Evolutionary conservation across 371 early-diverging fungal species (phyloP).

Genomic region (Saksenaea vasiformis): DNA sequence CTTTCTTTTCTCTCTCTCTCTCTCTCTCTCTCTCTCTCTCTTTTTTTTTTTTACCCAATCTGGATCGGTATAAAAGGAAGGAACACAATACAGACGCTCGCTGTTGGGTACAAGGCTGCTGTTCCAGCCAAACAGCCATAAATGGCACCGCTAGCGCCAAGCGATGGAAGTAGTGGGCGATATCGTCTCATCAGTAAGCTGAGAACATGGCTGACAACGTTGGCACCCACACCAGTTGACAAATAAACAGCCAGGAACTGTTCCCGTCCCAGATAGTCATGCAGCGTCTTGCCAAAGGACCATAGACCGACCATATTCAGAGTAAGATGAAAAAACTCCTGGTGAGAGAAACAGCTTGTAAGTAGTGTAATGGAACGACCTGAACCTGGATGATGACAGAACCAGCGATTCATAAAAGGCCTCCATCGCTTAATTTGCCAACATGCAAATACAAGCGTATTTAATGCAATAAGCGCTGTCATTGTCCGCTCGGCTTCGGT

Average conservation of each 20-base stretch:
- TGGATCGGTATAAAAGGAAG: slow-evolving; percentile 73
- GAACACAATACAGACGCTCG: slow-evolving; percentile 67
- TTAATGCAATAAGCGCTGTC: slow-evolving; percentile 65
- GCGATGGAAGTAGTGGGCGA: slow-evolving; percentile 57
- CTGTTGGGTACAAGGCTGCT: slow-evolving; percentile 61
- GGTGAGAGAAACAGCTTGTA: slow-evolving; percentile 69
- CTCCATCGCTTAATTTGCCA: slow-evolving; percentile 69
- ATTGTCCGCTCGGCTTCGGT: slow-evolving; percentile 56
- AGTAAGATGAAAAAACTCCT: slow-evolving; percentile 61
- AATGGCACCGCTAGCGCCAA: slow-evolving; percentile 83
- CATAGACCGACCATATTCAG: slow-evolving; percentile 73
- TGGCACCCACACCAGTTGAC: slow-evolving; percentile 62
- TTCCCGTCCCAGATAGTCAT: slow-evolving; percentile 55
- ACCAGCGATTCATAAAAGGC: slow-evolving; percentile 70
- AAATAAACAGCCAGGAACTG: slow-evolving; percentile 82
- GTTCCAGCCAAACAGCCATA: slow-evolving; percentile 65
- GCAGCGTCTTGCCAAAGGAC: slow-evolving; percentile 58
- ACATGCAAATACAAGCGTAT: slow-evolving; percentile 66
- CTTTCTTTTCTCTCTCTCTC: neutral
- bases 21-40: neutral
- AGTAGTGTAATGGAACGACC: slow-evolving; percentile 67
- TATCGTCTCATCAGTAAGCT: slow-evolving; percentile 48
- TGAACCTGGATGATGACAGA: slow-evolving; percentile 68
- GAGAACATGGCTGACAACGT: slow-evolving; percentile 63
- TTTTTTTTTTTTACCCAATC: slow-evolving; percentile 40